These are phyloP conservation scores for Sporothrix globosa DNA, from an alignment of 2,329 filamentous ascomycete species.

Conservation along the genomic window DNA sequence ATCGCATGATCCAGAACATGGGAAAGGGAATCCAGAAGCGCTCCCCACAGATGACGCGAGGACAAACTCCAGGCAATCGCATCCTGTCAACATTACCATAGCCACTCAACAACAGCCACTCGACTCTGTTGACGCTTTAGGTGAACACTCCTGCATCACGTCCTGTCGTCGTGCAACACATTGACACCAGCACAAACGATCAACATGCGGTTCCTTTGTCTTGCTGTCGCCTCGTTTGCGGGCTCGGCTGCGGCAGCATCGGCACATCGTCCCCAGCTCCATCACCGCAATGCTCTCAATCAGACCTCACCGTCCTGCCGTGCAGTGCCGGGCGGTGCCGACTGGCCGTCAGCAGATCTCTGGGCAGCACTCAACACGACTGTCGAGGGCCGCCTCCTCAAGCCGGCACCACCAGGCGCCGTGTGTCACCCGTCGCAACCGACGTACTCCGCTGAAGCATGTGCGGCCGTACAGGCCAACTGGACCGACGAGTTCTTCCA, in stretches of 20 bases:
- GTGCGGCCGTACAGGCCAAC: conserved; percentile 8
- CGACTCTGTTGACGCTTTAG: neutral
- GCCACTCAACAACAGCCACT: neutral
- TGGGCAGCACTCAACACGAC: conserved; percentile 32
- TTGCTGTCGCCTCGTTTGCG: neutral
- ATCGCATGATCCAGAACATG: neutral
- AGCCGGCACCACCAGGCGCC: conserved; percentile 21
- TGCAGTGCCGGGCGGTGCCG: conserved; percentile 16
- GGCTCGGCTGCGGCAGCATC: neutral
- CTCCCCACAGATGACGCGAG: neutral
- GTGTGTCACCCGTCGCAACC: conserved; percentile 30
- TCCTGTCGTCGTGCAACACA: neutral
- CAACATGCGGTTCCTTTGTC: neutral
- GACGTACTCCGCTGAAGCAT: neutral
- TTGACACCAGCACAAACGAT: neutral
- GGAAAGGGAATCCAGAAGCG: neutral
- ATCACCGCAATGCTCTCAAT: neutral
- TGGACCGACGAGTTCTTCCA: conserved; percentile 45
- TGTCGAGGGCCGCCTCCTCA: conserved; percentile 31
- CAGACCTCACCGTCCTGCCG: conserved; percentile 26
- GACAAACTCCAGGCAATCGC: too few species aligned
- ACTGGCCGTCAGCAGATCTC: conserved; percentile 24
- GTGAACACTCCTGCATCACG: neutral
- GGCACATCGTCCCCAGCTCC: neutral
- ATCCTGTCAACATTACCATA: neutral